Evolutionary conservation across 345 rosid species (phyloP).

Genomic region (Xanthoceras sorbifolium): DNA sequence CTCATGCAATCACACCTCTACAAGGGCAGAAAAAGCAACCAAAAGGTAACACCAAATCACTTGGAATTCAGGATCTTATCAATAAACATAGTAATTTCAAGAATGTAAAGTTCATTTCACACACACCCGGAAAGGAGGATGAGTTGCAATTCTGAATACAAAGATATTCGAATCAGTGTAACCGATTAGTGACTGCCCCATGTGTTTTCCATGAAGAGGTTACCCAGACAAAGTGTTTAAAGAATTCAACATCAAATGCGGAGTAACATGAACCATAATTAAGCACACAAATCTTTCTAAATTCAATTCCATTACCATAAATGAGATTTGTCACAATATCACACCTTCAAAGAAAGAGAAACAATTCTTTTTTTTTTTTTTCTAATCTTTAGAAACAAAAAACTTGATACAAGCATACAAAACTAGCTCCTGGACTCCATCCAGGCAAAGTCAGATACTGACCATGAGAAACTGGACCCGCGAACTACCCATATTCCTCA

Average conservation of each 20-base stretch:
- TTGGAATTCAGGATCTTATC: not conserved
- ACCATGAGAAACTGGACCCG: conserved; percentile 16
- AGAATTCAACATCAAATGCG: not conserved
- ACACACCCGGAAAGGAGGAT: not conserved
- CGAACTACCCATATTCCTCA: conserved; percentile 23
- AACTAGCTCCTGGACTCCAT: conserved; percentile 14
- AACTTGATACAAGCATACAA: conserved; percentile 24
- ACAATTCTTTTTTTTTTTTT: not conserved
- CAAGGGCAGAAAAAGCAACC: not conserved
- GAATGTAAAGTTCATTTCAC: not conserved
- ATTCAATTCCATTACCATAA: conserved; percentile 16
- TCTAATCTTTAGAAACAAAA: conserved; percentile 19
- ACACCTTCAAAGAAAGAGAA: not conserved
- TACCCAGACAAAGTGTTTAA: not conserved
- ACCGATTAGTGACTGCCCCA: too few species aligned
- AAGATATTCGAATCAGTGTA: not conserved
- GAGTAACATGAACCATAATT: not conserved
- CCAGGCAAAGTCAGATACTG: conserved; percentile 12
- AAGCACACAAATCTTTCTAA: conserved; percentile 6
- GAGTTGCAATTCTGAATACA: not conserved
- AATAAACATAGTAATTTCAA: not conserved
- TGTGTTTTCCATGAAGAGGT: too few species aligned
- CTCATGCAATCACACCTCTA: not conserved
- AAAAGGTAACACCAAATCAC: not conserved
- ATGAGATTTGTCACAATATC: conserved; percentile 20